Evolutionary conservation across 306 rosid genomes (phyloP).

Genomic region (Quercus engelmannii): DNA sequence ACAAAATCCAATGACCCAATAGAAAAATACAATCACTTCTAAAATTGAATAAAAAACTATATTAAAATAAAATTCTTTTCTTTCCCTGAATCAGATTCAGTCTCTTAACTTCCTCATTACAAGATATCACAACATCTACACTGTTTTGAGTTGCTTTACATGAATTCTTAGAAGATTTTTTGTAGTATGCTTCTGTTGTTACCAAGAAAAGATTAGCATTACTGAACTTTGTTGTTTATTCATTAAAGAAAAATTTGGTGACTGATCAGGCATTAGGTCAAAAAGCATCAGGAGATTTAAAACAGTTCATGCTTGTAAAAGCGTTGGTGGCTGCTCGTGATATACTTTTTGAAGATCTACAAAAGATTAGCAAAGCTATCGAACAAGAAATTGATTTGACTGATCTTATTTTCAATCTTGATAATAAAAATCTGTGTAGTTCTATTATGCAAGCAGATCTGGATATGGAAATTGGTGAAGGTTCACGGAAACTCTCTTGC

Average conservation of each 20-base stretch:
- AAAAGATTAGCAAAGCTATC: constrained; percentile 58
- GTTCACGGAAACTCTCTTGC: constrained; percentile 47
- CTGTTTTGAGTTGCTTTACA: too few species aligned
- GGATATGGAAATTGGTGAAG: constrained; percentile 25
- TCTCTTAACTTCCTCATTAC: too few species aligned
- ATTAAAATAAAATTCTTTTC: too few species aligned
- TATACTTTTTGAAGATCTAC: constrained; percentile 71
- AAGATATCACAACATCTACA: too few species aligned
- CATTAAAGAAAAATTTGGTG: constrained; percentile 33
- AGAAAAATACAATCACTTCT: too few species aligned
- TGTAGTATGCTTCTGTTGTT: too few species aligned
- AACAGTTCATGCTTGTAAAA: constrained; percentile 50
- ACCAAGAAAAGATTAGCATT: too few species aligned
- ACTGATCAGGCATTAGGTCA: constrained; percentile 35
- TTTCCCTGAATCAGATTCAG: too few species aligned
- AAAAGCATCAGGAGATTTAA: constrained; percentile 37
- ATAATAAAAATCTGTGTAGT: constrained; percentile 40
- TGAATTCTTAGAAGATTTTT: too few species aligned
- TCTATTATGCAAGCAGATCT: constrained; percentile 34
- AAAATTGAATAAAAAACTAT: too few species aligned
- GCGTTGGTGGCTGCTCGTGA: constrained; percentile 69
- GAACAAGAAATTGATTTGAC: constrained; percentile 56
- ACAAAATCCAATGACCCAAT: too few species aligned
- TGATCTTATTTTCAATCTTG: constrained; percentile 59
- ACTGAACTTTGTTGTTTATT: neutral